A percentile compares a stretch with the other conserved stretches of the same genome.
These are phyloP conservation scores for Russula emetica DNA, from an alignment of 768 basidiomycete species.

Conservation along the genomic window DNA sequence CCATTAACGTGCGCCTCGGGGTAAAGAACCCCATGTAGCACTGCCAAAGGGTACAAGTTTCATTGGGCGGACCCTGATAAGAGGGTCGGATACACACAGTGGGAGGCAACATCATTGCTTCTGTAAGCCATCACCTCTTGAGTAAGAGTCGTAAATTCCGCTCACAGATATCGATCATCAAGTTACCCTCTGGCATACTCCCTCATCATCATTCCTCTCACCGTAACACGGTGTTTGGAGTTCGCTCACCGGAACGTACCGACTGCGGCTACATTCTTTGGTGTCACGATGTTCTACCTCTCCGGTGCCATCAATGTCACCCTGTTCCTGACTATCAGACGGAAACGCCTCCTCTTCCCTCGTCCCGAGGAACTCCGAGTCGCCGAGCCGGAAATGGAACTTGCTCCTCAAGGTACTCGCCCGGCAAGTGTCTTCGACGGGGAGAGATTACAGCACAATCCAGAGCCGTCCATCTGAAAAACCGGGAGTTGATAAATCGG, in stretches of 20 bases:
- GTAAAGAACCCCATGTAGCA: too few species aligned
- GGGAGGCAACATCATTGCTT: slow-evolving; percentile 26
- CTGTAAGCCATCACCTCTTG: slow-evolving; percentile 30
- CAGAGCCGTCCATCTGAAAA: not conserved
- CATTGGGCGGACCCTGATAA: slow-evolving; percentile 17
- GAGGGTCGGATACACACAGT: not conserved
- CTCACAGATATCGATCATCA: not conserved
- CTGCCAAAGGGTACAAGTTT: slow-evolving; percentile 38
- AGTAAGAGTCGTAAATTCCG: not conserved
- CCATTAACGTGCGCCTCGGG: too few species aligned
- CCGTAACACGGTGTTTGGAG: not conserved
- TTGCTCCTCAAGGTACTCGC: not conserved
- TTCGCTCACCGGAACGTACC: slow-evolving; percentile 32
- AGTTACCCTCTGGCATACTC: not conserved
- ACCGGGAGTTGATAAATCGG: too few species aligned
- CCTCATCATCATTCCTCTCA: not conserved
- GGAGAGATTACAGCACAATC: not conserved
- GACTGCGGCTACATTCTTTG: slow-evolving; percentile 36
- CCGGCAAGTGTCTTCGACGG: not conserved
- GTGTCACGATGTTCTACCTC: slow-evolving; percentile 13
- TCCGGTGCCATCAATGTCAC: slow-evolving; percentile 42
- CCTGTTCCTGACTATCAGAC: slow-evolving; percentile 39
- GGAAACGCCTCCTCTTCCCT: slow-evolving; percentile 35
- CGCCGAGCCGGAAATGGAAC: not conserved
- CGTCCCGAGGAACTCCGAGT: not conserved